Conservation (phyloP, 768 basidiomycete genomes). For the Mycena vitilis region DNA sequence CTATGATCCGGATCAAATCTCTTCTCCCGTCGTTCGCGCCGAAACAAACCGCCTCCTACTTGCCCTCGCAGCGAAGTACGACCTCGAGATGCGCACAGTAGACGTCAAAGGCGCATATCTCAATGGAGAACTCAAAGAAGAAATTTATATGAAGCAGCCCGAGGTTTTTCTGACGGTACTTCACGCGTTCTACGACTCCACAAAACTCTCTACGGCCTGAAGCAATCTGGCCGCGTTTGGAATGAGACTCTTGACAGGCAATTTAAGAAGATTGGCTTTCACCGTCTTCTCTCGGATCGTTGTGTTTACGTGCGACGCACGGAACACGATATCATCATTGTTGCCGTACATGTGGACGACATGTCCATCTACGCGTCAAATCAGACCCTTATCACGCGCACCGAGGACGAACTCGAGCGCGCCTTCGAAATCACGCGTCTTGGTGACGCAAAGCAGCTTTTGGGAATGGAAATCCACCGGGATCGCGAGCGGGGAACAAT, state of each 20-base stretch:
- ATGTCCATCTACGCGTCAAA: constrained; percentile 37
- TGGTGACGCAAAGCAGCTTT: constrained; percentile 31
- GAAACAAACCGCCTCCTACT: constrained; percentile 37
- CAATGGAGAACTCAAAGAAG: constrained; percentile 44
- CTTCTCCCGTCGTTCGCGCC: constrained; percentile 32
- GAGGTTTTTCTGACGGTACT: constrained; percentile 37
- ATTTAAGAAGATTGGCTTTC: constrained; percentile 24
- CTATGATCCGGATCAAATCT: constrained; percentile 42
- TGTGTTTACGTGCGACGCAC: constrained; percentile 24
- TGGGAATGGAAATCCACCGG: constrained; percentile 40
- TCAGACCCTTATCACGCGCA: neutral
- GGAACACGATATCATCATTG: constrained; percentile 10
- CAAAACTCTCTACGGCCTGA: neutral
- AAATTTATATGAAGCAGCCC: constrained; percentile 48
- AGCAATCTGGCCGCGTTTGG: constrained; percentile 25
- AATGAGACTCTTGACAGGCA: constrained; percentile 30
- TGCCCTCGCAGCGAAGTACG: constrained; percentile 33
- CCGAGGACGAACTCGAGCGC: constrained; percentile 29
- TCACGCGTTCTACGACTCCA: constrained; percentile 34
- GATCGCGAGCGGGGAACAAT: constrained; percentile 17
- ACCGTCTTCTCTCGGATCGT: constrained; percentile 17
- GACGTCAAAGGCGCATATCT: constrained; percentile 46
- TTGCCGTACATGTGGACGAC: constrained; percentile 35
- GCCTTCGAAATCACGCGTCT: constrained; percentile 35
- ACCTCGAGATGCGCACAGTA: constrained; percentile 44